Evolutionary conservation across 495 filamentous ascomycete genomes (phyloP), one percentile per base, ranked within the genome.

Genomic region (Trichocladium uniseriatum): DNA sequence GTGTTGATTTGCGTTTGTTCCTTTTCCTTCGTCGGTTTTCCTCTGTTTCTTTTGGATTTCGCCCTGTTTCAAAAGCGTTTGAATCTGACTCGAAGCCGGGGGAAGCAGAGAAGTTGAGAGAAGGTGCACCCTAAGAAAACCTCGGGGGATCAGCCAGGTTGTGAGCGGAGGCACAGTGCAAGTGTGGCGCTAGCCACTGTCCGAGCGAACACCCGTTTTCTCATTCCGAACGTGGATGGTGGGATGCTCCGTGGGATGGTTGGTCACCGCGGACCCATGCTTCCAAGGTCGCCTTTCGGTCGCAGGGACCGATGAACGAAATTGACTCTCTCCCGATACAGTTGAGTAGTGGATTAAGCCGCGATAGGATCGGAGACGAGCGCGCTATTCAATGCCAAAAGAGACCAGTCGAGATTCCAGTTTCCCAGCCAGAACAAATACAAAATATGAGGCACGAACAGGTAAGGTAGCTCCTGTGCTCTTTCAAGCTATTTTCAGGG

Each of bases 51-150:
- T 39, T 24, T 51, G 14, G 40, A 16, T 38, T 27, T 48, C 13
- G 49, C 10, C 36, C 24, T 47, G 61, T 64, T 54, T 64, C 58
- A 52, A 61, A 56, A 52, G 53, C 45, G 55, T 64, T 64, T 61
- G 61, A 57, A 61, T 52, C 46, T 56, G 58, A 55, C 51, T 54
- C 53, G 47, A 55, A 45, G 46, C 45, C 45, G 42, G 47, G 24
- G n/a, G n/a, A n/a, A n/a, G n/a, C n/a, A n/a, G n/a, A n/a, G n/a
- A n/a, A n/a, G 8, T 27, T 42, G 45, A 43, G 16, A 42, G 35
- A 36, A 47, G 38, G 31, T 39, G 45, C 42, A 27, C 48, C 48
- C 43, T 50, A 38, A 21, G 41, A 45, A 49, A 32, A 15, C 40
- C 24, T 38, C 34, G 15, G 36, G 35, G 45, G 20, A 18, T 2